Evolutionary conservation across 768 basidiomycete species (phyloP).

Genomic region (Sporobolomyces pararoseus): DNA sequence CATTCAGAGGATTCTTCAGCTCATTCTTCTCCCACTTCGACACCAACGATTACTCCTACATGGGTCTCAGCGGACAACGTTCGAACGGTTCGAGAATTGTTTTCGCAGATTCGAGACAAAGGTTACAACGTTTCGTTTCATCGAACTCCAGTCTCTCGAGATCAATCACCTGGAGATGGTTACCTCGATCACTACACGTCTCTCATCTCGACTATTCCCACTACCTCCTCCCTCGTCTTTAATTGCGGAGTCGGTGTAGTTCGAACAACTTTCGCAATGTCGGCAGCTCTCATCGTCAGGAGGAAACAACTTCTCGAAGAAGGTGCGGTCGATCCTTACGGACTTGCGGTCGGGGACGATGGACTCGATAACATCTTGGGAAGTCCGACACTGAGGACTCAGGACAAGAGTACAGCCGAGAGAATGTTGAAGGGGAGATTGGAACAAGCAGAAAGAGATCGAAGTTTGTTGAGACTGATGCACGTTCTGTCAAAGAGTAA

Average conservation of each 20-base stretch:
- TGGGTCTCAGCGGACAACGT: slow-evolving; percentile 95
- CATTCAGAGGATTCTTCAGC: slow-evolving; percentile 58
- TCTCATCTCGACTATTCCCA: slow-evolving; percentile 71
- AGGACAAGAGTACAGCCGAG: slow-evolving; percentile 34
- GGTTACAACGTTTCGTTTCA: slow-evolving; percentile 59
- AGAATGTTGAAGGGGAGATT: slow-evolving; percentile 48
- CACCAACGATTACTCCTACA: slow-evolving; percentile 70
- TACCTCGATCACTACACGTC: slow-evolving; percentile 90
- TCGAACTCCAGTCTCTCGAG: slow-evolving; percentile 90
- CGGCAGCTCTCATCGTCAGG: slow-evolving; percentile 80
- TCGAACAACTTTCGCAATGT: slow-evolving; percentile 87
- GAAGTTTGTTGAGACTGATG: slow-evolving; percentile 49
- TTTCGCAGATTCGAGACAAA: slow-evolving; percentile 23
- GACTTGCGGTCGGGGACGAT: slow-evolving; percentile 27
- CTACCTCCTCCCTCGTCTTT: slow-evolving; percentile 78
- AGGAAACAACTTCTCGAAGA: slow-evolving; percentile 65
- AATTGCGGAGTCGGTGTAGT: slow-evolving; percentile 97
- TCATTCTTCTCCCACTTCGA: not conserved
- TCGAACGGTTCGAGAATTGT: slow-evolving; percentile 81
- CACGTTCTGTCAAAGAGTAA: slow-evolving; percentile 52
- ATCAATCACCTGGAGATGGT: slow-evolving; percentile 91
- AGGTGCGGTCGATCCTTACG: slow-evolving; percentile 76
- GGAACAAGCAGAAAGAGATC: slow-evolving; percentile 48
- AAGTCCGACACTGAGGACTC: slow-evolving; percentile 26
- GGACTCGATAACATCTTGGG: slow-evolving; percentile 44